These are phyloP conservation scores for Hyaloscypha finlandica DNA, from an alignment of 495 filamentous ascomycete species.

Conservation along the genomic window DNA sequence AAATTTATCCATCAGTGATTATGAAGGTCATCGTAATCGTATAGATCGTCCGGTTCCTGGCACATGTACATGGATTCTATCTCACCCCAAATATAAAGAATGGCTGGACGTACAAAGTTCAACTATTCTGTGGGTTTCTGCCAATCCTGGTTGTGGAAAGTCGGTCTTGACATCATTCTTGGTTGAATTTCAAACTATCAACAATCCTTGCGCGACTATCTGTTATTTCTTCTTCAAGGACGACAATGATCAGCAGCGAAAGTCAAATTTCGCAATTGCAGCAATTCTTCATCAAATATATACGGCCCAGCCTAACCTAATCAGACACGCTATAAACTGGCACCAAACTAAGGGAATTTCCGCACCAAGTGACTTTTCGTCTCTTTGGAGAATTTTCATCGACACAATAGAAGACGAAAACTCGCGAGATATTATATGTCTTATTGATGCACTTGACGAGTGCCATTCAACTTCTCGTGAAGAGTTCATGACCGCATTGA, in stretches of 20 bases:
- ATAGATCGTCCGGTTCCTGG: neutral
- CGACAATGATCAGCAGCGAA: constrained; percentile 38
- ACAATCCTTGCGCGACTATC: constrained; percentile 5
- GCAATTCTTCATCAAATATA: constrained; percentile 32
- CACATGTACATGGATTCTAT: neutral
- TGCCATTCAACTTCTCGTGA: neutral
- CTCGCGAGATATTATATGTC: neutral
- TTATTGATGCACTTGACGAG: constrained; percentile 9
- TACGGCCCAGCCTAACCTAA: neutral
- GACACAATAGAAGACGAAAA: neutral
- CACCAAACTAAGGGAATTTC: neutral
- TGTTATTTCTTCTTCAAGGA: constrained; percentile 55
- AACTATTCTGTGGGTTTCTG: constrained; percentile 39
- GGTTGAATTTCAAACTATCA: constrained; percentile 32
- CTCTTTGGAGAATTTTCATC: constrained; percentile 1
- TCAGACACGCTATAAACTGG: constrained; percentile 23
- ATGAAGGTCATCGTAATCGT: no score
- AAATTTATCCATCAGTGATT: no score
- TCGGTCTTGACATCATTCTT: constrained; percentile 40
- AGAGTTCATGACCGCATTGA: neutral
- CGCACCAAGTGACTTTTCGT: neutral
- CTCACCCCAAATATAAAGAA: constrained; percentile 27
- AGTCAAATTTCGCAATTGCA: constrained; percentile 22
- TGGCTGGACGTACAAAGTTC: constrained; percentile 29
- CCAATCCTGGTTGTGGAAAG: constrained; percentile 45